Evolutionary conservation across 805 yeast species (phyloP), one percentile per base, ranked within the genome.

Genomic region (Saccharomycopsis sp.): DNA sequence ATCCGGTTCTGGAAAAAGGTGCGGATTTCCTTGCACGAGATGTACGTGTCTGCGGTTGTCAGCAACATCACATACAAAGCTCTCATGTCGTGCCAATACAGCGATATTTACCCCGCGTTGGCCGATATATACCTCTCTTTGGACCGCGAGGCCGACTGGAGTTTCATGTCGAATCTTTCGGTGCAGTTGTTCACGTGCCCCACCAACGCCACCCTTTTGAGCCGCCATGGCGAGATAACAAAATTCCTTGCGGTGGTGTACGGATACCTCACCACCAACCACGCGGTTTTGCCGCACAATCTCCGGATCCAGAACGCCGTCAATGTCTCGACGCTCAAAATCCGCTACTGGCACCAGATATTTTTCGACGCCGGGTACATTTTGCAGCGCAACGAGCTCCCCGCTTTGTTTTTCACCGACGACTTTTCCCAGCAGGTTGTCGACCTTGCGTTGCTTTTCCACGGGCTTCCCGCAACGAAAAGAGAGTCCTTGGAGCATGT

Each of bases 111-210:
- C 68, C 91, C 95, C 0, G 77, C 80, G 7, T 71, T 89, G 15
- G 82, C 87, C 0, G 89, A 89, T 61, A 75, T 86, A 73, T 88
- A 84, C 63, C 75, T 88, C 52, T 71, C 79, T 0, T 71, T 79
- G 52, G 97, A 90, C 63, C 75, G 91, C 54, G 96, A 89, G 62
- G 92, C 95, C 0, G 96, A 90, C 63, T 73, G 78, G 62, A 87
- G 88, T 34, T 75, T 85, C n/a, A 78, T 89, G 77, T 77, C 84
- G 15, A 77, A 82, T 20, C 67, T 90, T 3, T 85, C 95, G 0
- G 82, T 94, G 0, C 97, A 90, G 69, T 71, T 90, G 2, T 89
- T 89, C 67, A 88, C 96, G 0, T 83, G 91, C 40, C 88, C 92
- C 0, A 74, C 86, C 0, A 84, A 85, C 63, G 85, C 94, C 1